Base-by-base conservation (phyloP, 345 rosid species). In the Luvunga scandens region DNA sequence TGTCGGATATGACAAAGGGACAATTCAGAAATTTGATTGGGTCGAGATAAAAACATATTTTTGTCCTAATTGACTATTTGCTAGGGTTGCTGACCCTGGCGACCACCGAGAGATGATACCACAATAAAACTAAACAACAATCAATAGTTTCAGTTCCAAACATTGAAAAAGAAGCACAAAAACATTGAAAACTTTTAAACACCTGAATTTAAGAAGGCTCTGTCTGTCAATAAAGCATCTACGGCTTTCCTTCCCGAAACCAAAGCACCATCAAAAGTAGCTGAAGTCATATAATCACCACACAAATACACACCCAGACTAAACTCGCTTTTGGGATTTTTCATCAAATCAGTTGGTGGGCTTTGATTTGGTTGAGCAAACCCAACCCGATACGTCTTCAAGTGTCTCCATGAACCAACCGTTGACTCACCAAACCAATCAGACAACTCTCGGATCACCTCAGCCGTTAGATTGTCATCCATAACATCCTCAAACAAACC, bases 181-280 rank as follows among this genome's bases (percentile, higher is more conserved):
- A 42, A 42, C 50, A 42, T 42, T 42, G 50, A 42, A 42, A 45
- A 45, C 14, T 10, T 45, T 45, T 45, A 45, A 45, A 45, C 18
- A 45, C 18, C 50, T 13, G 50, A 45, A 45, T 45, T 45, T 45
- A 12, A 45, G 50, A 75, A 7, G 6, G 71, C 13, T n/a, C 8
- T 66, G 2, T 91, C 98, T 71, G 62, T 80, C 9, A 95, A 55
- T 72, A 95, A 83, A 72, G 89, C 92, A 71, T 95, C 99, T 2
- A 80, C 97, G 1, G 99, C 99, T 85, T 72, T 79, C 78, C 96
- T 84, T 27, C 98, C 99, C 0, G 98, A 95, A 74, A 91, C 94
- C 83, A 95, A 64, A 77, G 99, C 98, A 1, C 97, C 99, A 22
- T 93, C 99, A 50, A 95, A 95, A 5, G 99, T 92, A 48, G 98